A percentile compares a stretch with the other conserved stretches of the same genome.
phyloP scores from a whole-genome alignment of 139 green algal genomes.

The Chlorella sorokiniana region DNA sequence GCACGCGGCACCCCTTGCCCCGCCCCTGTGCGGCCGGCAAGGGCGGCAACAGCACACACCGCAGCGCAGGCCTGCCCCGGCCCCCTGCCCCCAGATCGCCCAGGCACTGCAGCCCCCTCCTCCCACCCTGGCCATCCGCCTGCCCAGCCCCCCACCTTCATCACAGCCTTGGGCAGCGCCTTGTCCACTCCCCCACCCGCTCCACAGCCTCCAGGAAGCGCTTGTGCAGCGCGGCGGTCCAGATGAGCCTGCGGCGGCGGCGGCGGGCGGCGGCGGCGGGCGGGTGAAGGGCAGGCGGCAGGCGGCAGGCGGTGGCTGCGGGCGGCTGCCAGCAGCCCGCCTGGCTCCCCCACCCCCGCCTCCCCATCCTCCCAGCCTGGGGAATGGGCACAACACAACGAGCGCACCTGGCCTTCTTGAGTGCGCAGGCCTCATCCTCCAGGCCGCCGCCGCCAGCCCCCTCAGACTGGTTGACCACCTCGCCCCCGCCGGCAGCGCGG shows the following conservation, averaged over 20 bases:
- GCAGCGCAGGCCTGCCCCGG: no score
- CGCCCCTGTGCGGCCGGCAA: no score
- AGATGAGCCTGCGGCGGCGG: conserved; percentile 67
- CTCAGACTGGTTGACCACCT: conserved; percentile 24
- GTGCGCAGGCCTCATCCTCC: conserved; percentile 20
- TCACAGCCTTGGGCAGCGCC: conserved; percentile 91
- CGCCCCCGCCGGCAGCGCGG: not conserved
- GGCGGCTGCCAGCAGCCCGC: not conserved
- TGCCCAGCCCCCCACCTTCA: conserved; percentile 61
- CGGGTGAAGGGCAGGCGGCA: not conserved
- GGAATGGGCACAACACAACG: not conserved
- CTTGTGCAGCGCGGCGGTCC: conserved; percentile 89
- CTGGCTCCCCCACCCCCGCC: no score
- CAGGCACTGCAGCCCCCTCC: no score
- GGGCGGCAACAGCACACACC: no score
- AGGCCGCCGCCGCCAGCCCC: not conserved
- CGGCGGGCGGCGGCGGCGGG: not conserved
- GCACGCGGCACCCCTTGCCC: no score
- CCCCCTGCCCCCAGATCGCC: no score
- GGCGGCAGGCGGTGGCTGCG: not conserved
- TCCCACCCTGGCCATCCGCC: not conserved
- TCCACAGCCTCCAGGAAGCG: conserved; percentile 85
- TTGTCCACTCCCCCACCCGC: conserved; percentile 72
- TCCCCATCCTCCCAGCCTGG: no score
- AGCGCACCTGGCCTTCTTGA: conserved; percentile 21